phyloP scores from a whole-genome alignment of 805 yeast species.

The Lipomyces japonicus region DNA sequence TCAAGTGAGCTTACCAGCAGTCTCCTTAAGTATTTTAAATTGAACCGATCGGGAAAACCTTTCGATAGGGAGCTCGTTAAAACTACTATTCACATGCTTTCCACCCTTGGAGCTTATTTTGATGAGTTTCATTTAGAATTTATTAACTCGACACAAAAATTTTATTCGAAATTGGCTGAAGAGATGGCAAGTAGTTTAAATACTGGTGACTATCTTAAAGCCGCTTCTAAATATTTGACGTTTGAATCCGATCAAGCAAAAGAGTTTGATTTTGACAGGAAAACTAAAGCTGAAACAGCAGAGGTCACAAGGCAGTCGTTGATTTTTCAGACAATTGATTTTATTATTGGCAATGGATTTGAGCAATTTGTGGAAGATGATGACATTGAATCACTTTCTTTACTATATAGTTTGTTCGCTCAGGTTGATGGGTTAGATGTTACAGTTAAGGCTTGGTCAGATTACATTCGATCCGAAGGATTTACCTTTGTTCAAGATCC shows the following conservation, averaged over 20 bases:
- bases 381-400: slow-evolving; percentile 9
- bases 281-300: slow-evolving; percentile 13
- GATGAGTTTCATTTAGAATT: slow-evolving; percentile 17
- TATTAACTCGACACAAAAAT: slow-evolving; percentile 10
- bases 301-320: slow-evolving; percentile 10
- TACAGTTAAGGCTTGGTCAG: slow-evolving; percentile 17
- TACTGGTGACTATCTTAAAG: slow-evolving; percentile 16
- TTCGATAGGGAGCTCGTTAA: neutral
- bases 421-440: slow-evolving; percentile 6
- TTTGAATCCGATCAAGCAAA: slow-evolving; percentile 21
- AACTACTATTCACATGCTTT: slow-evolving; percentile 13
- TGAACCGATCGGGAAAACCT: slow-evolving; percentile 6
- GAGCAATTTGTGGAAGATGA: slow-evolving; percentile 11
- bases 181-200: slow-evolving; percentile 5
- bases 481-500: slow-evolving; percentile 22
- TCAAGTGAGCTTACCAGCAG: slow-evolving; percentile 11
- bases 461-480: slow-evolving; percentile 21
- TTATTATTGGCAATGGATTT: slow-evolving; percentile 17
- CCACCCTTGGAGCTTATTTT: slow-evolving; percentile 12
- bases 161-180: slow-evolving; percentile 12
- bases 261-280: slow-evolving; percentile 6
- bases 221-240: slow-evolving; percentile 1
- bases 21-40: slow-evolving; percentile 7
- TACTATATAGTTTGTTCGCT: slow-evolving; percentile 10
- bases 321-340: slow-evolving; percentile 3